Evolutionary conservation across 2,329 filamentous ascomycete species (phyloP), one percentile per base, ranked within the genome.

Genomic region (Botrytis aclada): DNA sequence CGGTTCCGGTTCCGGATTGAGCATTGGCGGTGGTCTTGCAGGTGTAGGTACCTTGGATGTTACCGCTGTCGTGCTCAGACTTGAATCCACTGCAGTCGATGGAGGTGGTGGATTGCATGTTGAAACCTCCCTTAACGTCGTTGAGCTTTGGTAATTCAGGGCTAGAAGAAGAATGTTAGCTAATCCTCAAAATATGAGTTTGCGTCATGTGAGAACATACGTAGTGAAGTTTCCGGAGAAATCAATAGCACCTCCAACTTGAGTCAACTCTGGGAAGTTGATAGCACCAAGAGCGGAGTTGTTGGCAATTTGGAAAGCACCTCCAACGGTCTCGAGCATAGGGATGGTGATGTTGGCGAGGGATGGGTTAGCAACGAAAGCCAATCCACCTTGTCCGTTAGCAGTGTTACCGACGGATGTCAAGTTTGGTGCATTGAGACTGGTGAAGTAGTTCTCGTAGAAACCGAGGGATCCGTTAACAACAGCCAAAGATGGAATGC

Each of bases 291-390:
- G 88, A 72, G 86, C 85, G 74, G 93, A 93, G 90, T 98, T 98
- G 89, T 97, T 97, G 84, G 93, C 91, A 80, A 99, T 89, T 78
- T 92, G 90, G 82, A 97, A 88, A 82, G 92, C 93, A 84, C 93
- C 95, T 77, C 88, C 89, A 79, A 97, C 88, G 71, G 84, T 87
- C 77, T 85, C 87, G 63, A 98, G 86, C 34, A 81, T 64, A 65
- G 92, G 90, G 83, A 97, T 88, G 74, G 91, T 90, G 83, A 98
- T 86, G 88, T 97, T 97, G 81, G 84, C 82, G 69, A 92, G 84
- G 74, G 85, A 81, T 60, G 83, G 82, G 85, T 92, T 92, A 84
- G 87, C 87, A 81, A 89, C 86, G 79, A 92, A 88, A 5, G 89
- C 88, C 74, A 92, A 80, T 74, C 86, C 86, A 76, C 86, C 86